Conservation (phyloP, 1,284 basidiomycete species). For the Anthracocystis walkeri region DNA sequence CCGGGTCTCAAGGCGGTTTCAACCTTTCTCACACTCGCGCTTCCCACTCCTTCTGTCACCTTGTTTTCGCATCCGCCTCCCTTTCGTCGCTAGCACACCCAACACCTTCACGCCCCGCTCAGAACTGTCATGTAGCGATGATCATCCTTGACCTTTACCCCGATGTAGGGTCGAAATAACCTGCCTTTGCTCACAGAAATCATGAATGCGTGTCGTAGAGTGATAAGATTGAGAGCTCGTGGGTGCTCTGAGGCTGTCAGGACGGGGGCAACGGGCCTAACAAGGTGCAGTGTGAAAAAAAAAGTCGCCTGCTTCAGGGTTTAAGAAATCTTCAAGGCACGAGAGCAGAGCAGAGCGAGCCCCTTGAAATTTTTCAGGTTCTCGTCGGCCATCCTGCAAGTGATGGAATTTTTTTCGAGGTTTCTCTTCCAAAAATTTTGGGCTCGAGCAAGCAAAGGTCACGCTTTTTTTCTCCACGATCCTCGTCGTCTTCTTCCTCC, state of each 20-base stretch:
- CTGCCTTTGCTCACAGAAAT: background rate
- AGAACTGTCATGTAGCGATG: background rate
- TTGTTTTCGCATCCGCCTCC: slow-evolving; percentile 7
- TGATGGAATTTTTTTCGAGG: slow-evolving; percentile 1
- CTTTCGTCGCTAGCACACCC: background rate
- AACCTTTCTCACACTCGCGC: background rate
- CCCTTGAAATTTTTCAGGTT: background rate
- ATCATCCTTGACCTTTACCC: background rate
- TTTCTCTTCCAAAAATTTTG: background rate
- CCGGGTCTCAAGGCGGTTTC: slow-evolving; percentile 20
- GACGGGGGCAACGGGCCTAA: too few species aligned
- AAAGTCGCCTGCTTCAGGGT: background rate
- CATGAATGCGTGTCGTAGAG: background rate
- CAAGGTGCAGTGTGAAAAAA: background rate
- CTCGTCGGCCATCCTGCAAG: background rate
- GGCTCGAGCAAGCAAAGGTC: background rate
- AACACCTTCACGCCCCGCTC: background rate
- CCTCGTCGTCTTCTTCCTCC: background rate
- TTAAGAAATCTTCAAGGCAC: too few species aligned
- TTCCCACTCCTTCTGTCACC: background rate
- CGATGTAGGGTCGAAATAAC: background rate
- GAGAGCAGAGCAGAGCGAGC: too few species aligned
- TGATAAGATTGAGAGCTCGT: background rate
- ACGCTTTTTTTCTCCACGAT: background rate
- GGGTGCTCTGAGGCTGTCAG: too few species aligned